Conservation (phyloP, 768 basidiomycete genomes). For the Lactifluus subvellereus region DNA sequence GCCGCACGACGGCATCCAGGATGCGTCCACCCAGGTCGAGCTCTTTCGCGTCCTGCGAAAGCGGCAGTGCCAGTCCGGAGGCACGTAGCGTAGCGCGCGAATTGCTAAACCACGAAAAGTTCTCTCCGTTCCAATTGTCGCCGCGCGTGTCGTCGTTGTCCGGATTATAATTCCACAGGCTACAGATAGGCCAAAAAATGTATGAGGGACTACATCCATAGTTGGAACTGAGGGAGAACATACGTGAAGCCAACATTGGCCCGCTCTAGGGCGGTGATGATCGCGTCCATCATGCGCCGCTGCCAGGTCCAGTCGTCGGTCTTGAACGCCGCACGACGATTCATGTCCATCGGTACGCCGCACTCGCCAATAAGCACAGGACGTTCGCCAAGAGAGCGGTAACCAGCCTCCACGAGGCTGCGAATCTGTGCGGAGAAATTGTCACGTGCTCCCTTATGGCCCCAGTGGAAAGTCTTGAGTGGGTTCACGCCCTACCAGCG, state of each 20-base stretch:
- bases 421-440: conserved; percentile 81
- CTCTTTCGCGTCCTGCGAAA: conserved; percentile 56
- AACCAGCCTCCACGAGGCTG: conserved; percentile 67
- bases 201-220: background rate
- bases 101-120: conserved; percentile 90
- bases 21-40: conserved; percentile 82
- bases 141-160: conserved; percentile 71
- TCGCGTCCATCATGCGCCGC: conserved; percentile 87
- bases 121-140: conserved; percentile 94
- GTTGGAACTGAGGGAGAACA: conserved; percentile 30
- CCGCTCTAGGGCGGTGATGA: conserved; percentile 77
- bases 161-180: conserved; percentile 94
- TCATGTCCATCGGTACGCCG: conserved; percentile 96
- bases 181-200: conserved; percentile 29
- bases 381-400: conserved; percentile 66
- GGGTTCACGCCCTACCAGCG: conserved; percentile 74
- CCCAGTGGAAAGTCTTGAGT: conserved; percentile 80
- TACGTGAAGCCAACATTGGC: conserved; percentile 82
- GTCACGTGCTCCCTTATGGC: conserved; percentile 68
- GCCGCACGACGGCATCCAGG: conserved; percentile 73
- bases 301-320: conserved; percentile 80
- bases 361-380: conserved; percentile 90
- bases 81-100: conserved; percentile 33
- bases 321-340: conserved; percentile 50
- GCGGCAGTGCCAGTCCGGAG: conserved; percentile 37